A percentile compares a stretch with the other conserved stretches of the same genome.
Evolutionary conservation across 2,329 filamentous ascomycete species (phyloP).

Genomic region (Curvularia spicifera): DNA sequence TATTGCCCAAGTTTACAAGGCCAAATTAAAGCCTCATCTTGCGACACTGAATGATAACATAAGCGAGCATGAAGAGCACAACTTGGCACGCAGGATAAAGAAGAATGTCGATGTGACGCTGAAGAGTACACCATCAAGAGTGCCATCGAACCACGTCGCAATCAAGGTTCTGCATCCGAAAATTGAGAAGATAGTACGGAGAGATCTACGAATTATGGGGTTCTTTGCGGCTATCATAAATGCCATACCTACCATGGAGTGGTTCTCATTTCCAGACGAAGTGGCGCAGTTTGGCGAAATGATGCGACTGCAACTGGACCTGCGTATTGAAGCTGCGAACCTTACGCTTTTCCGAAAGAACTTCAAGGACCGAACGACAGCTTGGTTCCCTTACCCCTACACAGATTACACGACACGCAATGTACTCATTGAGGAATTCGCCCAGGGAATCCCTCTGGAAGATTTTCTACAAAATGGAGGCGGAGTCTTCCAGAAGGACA

Average conservation of each 20-base stretch:
- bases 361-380: conserved; percentile 86
- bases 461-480: conserved; percentile 91
- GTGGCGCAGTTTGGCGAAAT: conserved; percentile 94
- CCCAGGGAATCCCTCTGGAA: conserved; percentile 88
- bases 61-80: conserved; percentile 58
- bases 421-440: conserved; percentile 93
- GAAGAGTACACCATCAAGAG: conserved; percentile 82
- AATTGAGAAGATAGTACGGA: conserved; percentile 86
- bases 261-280: conserved; percentile 94
- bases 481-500: conserved; percentile 90
- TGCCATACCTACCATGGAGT: conserved; percentile 90
- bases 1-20: conserved; percentile 97
- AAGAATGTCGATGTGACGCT: conserved; percentile 85
- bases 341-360: conserved; percentile 86
- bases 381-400: conserved; percentile 97
- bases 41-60: conserved; percentile 67
- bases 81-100: conserved; percentile 71
- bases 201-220: conserved; percentile 91
- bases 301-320: conserved; percentile 97
- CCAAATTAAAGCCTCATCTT: conserved; percentile 82
- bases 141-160: conserved; percentile 91
- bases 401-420: conserved; percentile 89
- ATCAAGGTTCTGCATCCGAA: conserved; percentile 94
- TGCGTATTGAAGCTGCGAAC: conserved; percentile 93
- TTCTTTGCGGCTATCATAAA: conserved; percentile 89